Percentiles rank a stretch among this genome's conserved stretches.
These are phyloP conservation scores for Hyphodiscus hymeniophilus DNA, from an alignment of 495 filamentous ascomycete species.

Conservation along the genomic window DNA sequence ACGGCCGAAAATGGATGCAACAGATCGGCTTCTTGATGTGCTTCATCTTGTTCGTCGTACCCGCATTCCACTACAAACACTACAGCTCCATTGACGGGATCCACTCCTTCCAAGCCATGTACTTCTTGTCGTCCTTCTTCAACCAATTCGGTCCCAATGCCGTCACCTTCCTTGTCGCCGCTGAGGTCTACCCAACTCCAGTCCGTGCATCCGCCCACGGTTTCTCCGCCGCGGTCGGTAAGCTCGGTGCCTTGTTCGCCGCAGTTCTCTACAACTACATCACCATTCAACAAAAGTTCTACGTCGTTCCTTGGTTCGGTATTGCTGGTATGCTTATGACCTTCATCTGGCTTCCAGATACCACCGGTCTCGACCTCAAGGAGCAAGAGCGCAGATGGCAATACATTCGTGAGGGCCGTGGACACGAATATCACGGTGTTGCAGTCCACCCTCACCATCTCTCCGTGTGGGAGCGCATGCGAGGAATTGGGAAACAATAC, in stretches of 20 bases:
- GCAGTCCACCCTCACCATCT: slow-evolving; percentile 82
- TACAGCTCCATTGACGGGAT: slow-evolving; percentile 57
- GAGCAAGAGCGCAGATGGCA: slow-evolving; percentile 87
- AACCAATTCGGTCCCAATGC: slow-evolving; percentile 93
- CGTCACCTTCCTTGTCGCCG: slow-evolving; percentile 86
- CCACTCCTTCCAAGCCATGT: slow-evolving; percentile 81
- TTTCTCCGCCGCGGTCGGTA: slow-evolving; percentile 76
- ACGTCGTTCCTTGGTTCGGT: slow-evolving; percentile 88
- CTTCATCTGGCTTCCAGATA: slow-evolving; percentile 77
- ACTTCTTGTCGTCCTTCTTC: slow-evolving; percentile 76
- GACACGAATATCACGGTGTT: slow-evolving; percentile 77
- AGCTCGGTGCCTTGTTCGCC: slow-evolving; percentile 75
- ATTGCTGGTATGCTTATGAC: slow-evolving; percentile 73
- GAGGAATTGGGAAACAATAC: slow-evolving; percentile 66
- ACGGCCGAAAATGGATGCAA: slow-evolving; percentile 88
- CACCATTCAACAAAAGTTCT: slow-evolving; percentile 65
- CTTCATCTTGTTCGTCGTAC: slow-evolving; percentile 82
- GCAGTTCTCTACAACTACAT: slow-evolving; percentile 87
- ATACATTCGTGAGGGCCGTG: slow-evolving; percentile 66
- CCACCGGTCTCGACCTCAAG: slow-evolving; percentile 86
- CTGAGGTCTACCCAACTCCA: slow-evolving; percentile 83
- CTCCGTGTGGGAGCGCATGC: slow-evolving; percentile 68
- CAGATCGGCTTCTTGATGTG: slow-evolving; percentile 78
- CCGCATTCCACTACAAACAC: slow-evolving; percentile 76
- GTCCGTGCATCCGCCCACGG: slow-evolving; percentile 88